Conservation (phyloP, 257 asterid genomes). For the Solanum verrucosum region DNA sequence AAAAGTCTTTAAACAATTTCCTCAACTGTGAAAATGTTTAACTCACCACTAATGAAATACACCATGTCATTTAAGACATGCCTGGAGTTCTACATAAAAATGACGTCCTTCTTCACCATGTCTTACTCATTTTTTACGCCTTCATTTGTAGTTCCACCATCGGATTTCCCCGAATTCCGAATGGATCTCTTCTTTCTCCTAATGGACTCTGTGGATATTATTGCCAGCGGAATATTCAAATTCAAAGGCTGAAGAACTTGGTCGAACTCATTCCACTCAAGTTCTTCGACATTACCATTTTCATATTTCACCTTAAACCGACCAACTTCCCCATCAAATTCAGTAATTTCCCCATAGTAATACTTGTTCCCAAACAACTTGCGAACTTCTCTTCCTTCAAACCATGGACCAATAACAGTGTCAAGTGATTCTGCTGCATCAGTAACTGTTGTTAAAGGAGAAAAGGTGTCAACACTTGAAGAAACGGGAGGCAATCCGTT, state of each 20-base stretch:
- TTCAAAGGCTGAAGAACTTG: conserved; percentile 43
- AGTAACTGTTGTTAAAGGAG: conserved; percentile 6
- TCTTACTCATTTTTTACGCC: background rate
- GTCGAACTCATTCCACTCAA: conserved; percentile 49
- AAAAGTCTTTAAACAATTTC: background rate
- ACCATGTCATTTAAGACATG: background rate
- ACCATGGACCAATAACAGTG: conserved; percentile 44
- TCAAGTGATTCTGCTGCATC: conserved; percentile 1
- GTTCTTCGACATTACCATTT: conserved; percentile 62
- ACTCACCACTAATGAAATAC: background rate
- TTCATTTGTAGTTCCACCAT: conserved; percentile 1
- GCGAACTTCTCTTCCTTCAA: conserved; percentile 49
- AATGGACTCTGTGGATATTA: conserved; percentile 29
- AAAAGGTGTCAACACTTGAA: conserved; percentile 4
- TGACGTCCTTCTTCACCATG: background rate
- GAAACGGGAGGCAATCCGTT: conserved; percentile 48
- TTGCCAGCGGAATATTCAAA: conserved; percentile 35
- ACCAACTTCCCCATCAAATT: conserved; percentile 35
- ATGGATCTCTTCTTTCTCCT: conserved; percentile 26
- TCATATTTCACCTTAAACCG: conserved; percentile 58
- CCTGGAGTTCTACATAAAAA: background rate
- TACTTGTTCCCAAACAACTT: conserved; percentile 32
- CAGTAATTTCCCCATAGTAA: conserved; percentile 31
- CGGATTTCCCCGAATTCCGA: background rate
- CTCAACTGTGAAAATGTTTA: background rate